phyloP scores from a whole-genome alignment of 805 yeast species.

The Hanseniaspora nectarophila region DNA sequence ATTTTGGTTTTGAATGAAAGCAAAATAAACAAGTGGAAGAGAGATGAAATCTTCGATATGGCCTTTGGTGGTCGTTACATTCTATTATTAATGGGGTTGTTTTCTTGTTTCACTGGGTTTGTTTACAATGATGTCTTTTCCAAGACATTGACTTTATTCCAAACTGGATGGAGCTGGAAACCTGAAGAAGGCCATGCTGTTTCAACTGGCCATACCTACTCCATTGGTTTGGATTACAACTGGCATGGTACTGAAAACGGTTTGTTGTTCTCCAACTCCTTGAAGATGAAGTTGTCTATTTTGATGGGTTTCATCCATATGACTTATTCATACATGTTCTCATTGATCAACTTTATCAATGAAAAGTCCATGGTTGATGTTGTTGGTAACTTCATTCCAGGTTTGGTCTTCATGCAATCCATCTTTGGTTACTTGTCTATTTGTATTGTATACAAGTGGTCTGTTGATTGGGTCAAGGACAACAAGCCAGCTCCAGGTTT shows the following conservation, averaged over 20 bases:
- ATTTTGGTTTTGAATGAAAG: constrained; percentile 45
- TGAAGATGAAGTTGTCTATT: constrained; percentile 65
- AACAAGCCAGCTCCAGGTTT: constrained; percentile 57
- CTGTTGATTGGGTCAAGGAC: constrained; percentile 55
- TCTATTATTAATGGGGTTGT: constrained; percentile 54
- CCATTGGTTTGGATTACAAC: constrained; percentile 55
- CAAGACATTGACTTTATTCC: constrained; percentile 53
- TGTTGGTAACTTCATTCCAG: constrained; percentile 62
- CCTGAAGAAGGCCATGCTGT: constrained; percentile 35
- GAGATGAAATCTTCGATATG: constrained; percentile 70
- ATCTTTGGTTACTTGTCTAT: constrained; percentile 60
- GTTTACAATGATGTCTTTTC: constrained; percentile 64
- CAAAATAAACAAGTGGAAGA: constrained; percentile 41
- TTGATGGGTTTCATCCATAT: constrained; percentile 66
- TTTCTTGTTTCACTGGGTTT: constrained; percentile 65
- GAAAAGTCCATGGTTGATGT: constrained; percentile 54
- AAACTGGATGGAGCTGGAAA: constrained; percentile 63
- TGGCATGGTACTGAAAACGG: constrained; percentile 78
- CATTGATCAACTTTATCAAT: constrained; percentile 49
- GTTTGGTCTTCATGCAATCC: constrained; percentile 61
- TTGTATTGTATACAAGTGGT: constrained; percentile 64
- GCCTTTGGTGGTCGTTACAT: constrained; percentile 62
- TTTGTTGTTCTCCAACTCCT: constrained; percentile 56
- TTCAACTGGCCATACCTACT: constrained; percentile 36
- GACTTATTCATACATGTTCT: constrained; percentile 57